phyloP scores from a whole-genome alignment of 108 stramenopile genomes.

The Skeletonema tropicum region DNA sequence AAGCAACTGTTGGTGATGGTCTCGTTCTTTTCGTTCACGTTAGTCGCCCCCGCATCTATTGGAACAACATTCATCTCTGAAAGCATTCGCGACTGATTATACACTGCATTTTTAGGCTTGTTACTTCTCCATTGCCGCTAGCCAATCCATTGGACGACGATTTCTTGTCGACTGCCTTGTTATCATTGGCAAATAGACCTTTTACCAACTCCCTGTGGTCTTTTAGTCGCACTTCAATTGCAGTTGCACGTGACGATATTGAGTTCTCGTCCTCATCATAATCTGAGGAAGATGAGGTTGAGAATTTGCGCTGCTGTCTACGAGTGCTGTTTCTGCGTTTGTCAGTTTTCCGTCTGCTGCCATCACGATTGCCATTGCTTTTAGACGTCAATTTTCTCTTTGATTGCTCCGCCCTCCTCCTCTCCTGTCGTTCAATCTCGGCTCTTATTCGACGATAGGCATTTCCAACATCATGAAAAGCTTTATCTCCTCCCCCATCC shows the following conservation, averaged over 20 bases:
- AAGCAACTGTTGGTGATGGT: constrained; percentile 50
- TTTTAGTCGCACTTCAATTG: constrained; percentile 32
- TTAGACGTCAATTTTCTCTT: neutral
- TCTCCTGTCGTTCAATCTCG: constrained; percentile 33
- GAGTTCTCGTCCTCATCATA: constrained; percentile 1
- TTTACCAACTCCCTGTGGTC: constrained; percentile 38
- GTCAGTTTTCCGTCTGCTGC: neutral
- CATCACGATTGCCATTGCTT: neutral
- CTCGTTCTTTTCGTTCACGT: constrained; percentile 45
- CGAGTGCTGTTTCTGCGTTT: neutral
- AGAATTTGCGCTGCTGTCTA: neutral
- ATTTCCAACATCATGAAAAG: constrained; percentile 43
- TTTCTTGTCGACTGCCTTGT: neutral
- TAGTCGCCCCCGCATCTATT: constrained; percentile 44
- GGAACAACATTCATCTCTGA: constrained; percentile 41
- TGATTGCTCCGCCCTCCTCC: constrained; percentile 11
- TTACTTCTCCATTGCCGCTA: constrained; percentile 23
- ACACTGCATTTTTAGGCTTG: constrained; percentile 29
- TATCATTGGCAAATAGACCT: constrained; percentile 41
- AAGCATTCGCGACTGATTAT: constrained; percentile 33
- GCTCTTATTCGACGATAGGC: constrained; percentile 41
- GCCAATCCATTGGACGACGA: constrained; percentile 34
- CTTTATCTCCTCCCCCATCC: constrained; percentile 35
- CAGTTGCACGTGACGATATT: constrained; percentile 7
- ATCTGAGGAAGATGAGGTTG: constrained; percentile 5